phyloP scores from a whole-genome alignment of 164 flowering plant species.

The Vitis rupestris region DNA sequence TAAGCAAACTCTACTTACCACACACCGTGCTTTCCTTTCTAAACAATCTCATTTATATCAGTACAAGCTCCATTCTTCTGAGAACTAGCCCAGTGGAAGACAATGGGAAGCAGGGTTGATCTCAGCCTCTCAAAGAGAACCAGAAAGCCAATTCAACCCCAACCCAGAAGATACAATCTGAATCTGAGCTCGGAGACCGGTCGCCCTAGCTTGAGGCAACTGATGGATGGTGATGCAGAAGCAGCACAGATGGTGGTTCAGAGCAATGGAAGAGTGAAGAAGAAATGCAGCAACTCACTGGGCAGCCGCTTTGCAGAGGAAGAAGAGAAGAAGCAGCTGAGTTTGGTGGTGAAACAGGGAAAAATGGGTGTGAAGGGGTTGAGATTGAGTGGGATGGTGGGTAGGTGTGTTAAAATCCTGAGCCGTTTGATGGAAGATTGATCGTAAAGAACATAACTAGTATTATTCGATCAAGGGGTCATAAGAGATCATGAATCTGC shows the following conservation, averaged over 20 bases:
- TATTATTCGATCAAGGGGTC: background rate
- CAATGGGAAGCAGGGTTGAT: background rate
- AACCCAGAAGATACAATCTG: background rate
- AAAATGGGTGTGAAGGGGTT: background rate
- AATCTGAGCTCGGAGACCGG: no score
- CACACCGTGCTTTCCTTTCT: background rate
- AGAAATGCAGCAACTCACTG: background rate
- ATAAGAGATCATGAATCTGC: no score
- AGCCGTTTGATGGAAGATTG: background rate
- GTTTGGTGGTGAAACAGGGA: background rate
- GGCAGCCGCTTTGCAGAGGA: background rate
- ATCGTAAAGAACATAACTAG: background rate
- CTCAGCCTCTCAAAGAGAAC: slow-evolving; percentile 3
- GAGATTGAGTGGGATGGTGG: background rate
- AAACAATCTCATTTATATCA: slow-evolving; percentile 4
- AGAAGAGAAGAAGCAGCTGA: background rate
- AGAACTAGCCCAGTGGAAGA: background rate
- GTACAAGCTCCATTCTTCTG: background rate
- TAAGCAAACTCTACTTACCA: slow-evolving; percentile 14
- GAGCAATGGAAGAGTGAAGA: no score
- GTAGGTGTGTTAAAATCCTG: background rate
- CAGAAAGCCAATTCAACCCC: background rate
- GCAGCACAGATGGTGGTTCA: background rate
- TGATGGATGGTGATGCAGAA: background rate
- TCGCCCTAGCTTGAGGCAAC: background rate